phyloP scores from a whole-genome alignment of 305 asterid genomes.

The Fraxinus angustifolia region DNA sequence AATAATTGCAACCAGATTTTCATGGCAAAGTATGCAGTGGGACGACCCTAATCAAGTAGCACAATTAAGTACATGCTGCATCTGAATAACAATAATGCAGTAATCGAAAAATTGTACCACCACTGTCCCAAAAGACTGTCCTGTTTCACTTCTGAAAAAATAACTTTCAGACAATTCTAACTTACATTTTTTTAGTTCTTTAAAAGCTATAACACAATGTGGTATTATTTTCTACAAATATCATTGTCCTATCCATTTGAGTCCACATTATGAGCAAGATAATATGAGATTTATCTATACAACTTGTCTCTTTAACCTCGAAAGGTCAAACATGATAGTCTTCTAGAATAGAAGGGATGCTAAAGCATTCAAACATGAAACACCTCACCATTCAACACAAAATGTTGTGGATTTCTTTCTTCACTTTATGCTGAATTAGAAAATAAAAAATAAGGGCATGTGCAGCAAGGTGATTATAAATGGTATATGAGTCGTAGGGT shows the following conservation, averaged over 20 bases:
- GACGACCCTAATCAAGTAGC: background rate
- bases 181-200: background rate
- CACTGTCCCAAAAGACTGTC: background rate
- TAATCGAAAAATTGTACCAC: background rate
- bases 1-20: background rate
- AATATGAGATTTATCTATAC: background rate
- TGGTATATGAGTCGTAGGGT: background rate
- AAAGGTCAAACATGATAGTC: background rate
- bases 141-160: background rate
- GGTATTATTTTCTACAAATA: background rate
- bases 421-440: background rate
- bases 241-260: background rate
- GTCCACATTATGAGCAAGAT: background rate
- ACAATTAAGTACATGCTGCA: background rate
- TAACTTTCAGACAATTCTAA: background rate
- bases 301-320: conserved; percentile 1
- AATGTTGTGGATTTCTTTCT: background rate
- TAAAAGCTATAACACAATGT: background rate
- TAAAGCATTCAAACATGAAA: background rate
- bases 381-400: background rate
- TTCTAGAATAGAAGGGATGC: background rate
- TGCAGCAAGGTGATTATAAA: background rate
- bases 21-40: background rate
- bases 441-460: background rate
- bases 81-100: background rate